Evolutionary conservation across 83 land plant species (phyloP), one percentile per base, ranked within the genome.

Genomic region (Isoetes engelmannii): DNA sequence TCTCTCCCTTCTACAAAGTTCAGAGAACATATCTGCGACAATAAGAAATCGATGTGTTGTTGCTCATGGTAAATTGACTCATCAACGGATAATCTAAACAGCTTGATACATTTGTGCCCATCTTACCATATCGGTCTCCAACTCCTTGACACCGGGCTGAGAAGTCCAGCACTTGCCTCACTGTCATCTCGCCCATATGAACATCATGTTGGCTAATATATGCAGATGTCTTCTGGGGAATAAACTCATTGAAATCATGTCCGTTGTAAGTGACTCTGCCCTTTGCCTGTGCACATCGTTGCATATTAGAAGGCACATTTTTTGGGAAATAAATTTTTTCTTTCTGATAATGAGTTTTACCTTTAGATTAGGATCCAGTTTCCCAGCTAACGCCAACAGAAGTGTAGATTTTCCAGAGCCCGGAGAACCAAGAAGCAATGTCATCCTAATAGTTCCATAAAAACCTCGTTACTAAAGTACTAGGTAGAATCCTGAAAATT

Each of bases 101-200:
- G 5, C 64, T 41, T n/a, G 21, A 56, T 0, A 5, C 2, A 17
- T 42, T 8, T 41, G 4, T 18, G 8, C 19, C 19, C 49, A 15
- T 45, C 74, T 20, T 61, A 69, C 74, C 77, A 13, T 75, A 75
- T 69, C 77, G 48, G 41, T 66, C n/a, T n/a, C 77, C 77, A 12
- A 75, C 74, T 9, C 77, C 77, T 46, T 69, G 73, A 70, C 77
- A 75, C 2, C 77, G 55, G n/a, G 67, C 74, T 47, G 67, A 69
- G 65, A 75, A 75, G 48, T 75, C 77, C 3, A 75, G 67, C 5
- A 73, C 69, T 21, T 75, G 73, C 19, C 77, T 62, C 43, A 75
- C 77, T 4, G 77, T 75, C 74, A 75, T 70, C 51, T 69, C 67
- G 6, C 60, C 68, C 5, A 58, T 69, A 19, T 75, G 73, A 54